A percentile compares a stretch with the other conserved stretches of the same genome.
phyloP scores from a whole-genome alignment of 192 early-diverging fungal genomes.

The Backusella parvicylindrica region DNA sequence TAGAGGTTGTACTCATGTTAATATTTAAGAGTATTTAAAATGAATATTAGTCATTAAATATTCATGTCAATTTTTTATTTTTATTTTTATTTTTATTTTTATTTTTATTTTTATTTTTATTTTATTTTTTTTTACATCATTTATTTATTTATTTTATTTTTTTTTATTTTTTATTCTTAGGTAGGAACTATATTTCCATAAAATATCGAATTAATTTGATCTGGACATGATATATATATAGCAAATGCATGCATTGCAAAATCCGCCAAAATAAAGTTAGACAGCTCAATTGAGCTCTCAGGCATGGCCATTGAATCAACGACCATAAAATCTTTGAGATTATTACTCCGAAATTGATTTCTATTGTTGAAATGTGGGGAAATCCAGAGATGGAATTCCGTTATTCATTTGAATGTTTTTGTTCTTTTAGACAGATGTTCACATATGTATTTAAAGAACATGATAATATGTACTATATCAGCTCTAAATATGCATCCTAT shows the following conservation, averaged over 20 bases:
- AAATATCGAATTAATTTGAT: not conserved
- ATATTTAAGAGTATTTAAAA: slow-evolving; percentile 4
- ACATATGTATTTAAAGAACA: not conserved
- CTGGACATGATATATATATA: not conserved
- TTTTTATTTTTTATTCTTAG: not conserved
- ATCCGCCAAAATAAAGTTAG: not conserved
- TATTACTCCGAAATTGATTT: not conserved
- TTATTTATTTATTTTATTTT: not conserved
- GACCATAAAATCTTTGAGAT: not conserved
- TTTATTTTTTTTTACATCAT: not conserved
- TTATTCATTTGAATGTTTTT: not conserved
- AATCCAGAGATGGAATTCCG: not conserved
- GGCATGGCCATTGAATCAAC: not conserved
- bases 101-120: not conserved
- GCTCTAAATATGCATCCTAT: not conserved
- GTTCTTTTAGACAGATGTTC: not conserved
- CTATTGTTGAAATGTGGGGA: slow-evolving; percentile 1
- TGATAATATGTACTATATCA: not conserved
- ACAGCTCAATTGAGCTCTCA: not conserved
- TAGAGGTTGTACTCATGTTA: not conserved
- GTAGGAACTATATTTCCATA: not conserved
- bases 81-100: not conserved
- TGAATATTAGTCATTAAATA: slow-evolving; percentile 1
- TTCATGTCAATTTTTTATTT: not conserved
- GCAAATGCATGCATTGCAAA: not conserved